Evolutionary conservation across 495 filamentous ascomycete genomes (phyloP).

Genomic region (Opeltia flavorubescens): DNA sequence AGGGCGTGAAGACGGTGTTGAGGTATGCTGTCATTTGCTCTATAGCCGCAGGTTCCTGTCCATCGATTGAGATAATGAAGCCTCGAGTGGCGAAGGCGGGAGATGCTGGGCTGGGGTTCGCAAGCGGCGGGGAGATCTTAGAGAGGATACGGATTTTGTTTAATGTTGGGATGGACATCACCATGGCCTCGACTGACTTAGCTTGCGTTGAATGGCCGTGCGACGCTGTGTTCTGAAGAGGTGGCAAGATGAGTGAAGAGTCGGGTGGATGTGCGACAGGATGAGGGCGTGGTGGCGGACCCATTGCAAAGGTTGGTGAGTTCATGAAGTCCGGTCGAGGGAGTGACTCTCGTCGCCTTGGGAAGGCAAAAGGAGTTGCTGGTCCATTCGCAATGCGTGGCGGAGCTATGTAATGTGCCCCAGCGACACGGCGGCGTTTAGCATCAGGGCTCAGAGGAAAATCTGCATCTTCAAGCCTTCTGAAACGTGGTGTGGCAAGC

Average conservation of each 20-base stretch:
- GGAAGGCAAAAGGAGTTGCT: conserved; percentile 12
- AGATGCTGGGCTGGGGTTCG: conserved; percentile 27
- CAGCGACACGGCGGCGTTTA: conserved; percentile 10
- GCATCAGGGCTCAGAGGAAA: conserved; percentile 6
- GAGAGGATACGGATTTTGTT: conserved; percentile 46
- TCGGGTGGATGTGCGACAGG: conserved; percentile 20
- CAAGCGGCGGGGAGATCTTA: conserved; percentile 54
- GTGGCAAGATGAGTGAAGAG: conserved; percentile 41
- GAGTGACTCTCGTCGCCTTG: conserved; percentile 14
- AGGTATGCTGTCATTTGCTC: conserved; percentile 49
- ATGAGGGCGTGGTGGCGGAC: conserved; percentile 23
- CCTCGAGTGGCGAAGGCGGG: conserved; percentile 42
- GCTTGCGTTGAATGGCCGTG: conserved; percentile 22
- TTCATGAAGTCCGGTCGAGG: conserved; percentile 17
- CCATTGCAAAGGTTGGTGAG: conserved; percentile 20
- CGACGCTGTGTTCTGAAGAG: conserved; percentile 34
- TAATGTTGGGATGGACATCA: conserved; percentile 56
- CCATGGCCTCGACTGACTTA: conserved; percentile 44
- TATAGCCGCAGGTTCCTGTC: conserved; percentile 38
- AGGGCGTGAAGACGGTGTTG: conserved; percentile 16
- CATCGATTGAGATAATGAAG: conserved; percentile 72
- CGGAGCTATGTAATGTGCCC: conserved; percentile 2
- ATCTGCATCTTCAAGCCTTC: conserved; percentile 4
- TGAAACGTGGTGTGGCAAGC: conserved; percentile 8
- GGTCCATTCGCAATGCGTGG: conserved; percentile 10